Conservation (phyloP, 2,329 filamentous ascomycete species). For the Aureobasidium sp. region DNA sequence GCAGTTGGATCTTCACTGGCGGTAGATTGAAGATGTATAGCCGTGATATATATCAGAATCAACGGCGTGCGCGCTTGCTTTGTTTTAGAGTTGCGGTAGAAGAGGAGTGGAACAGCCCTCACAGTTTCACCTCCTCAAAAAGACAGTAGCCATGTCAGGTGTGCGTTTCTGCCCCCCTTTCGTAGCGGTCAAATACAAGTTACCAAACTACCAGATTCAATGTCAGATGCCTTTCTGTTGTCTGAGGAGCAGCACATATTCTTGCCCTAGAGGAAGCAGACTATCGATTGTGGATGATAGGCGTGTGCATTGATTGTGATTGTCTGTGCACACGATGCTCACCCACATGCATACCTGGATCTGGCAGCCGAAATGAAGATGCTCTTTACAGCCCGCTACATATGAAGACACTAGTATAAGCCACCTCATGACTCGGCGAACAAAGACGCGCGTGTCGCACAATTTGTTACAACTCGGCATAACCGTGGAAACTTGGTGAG, state of each 20-base stretch:
- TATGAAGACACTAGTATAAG: constrained; percentile 10
- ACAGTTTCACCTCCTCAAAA: background rate
- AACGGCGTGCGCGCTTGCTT: constrained; percentile 5
- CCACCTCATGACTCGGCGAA: constrained; percentile 3
- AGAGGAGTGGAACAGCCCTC: background rate
- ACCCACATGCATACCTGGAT: constrained; percentile 6
- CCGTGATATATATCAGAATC: constrained; percentile 9
- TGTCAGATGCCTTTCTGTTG: background rate
- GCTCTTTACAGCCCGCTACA: constrained; percentile 6
- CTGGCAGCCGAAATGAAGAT: constrained; percentile 13
- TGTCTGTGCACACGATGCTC: constrained; percentile 11
- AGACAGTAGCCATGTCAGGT: too few relatives aligned
- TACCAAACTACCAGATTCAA: background rate
- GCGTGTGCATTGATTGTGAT: constrained; percentile 13
- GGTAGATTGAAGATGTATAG: constrained; percentile 8
- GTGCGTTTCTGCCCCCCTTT: background rate
- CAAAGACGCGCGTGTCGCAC: constrained; percentile 4
- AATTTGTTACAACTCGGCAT: background rate
- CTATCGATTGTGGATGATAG: constrained; percentile 8
- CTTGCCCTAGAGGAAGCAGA: background rate
- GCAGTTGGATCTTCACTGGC: background rate
- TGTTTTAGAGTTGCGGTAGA: background rate
- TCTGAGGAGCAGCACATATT: background rate
- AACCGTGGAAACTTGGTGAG: background rate
- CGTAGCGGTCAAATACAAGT: constrained; percentile 10